These are phyloP conservation scores for Dothideomycetidae sp. DNA, from an alignment of 2,329 filamentous ascomycete genomes.

Conservation along the genomic window DNA sequence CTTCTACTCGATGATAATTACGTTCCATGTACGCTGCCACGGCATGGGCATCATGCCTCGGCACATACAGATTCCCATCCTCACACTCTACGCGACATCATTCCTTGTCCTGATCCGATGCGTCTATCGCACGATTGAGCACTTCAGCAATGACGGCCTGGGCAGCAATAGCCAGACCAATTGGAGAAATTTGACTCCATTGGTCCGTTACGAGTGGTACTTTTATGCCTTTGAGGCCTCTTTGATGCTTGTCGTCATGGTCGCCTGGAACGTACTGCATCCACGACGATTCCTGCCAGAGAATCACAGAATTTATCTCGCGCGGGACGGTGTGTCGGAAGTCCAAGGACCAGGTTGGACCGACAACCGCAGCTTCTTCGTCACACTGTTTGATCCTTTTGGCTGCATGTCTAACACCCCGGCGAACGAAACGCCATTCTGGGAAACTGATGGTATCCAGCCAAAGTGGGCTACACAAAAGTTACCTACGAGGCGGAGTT, in stretches of 20 bases:
- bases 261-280: constrained; percentile 36
- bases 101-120: constrained; percentile 33
- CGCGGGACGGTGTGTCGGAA: constrained; percentile 37
- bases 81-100: constrained; percentile 34
- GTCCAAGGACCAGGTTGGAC: constrained; percentile 12
- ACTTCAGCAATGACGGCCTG: constrained; percentile 24
- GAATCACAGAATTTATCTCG: constrained; percentile 36
- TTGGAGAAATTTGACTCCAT: constrained; percentile 14
- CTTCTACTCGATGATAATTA: constrained; percentile 31
- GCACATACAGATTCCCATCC: constrained; percentile 29
- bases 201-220: constrained; percentile 33
- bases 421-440: constrained; percentile 14
- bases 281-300: constrained; percentile 35
- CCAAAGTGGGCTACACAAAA: no score
- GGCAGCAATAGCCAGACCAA: constrained; percentile 12
- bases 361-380: constrained; percentile 8
- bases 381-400: background rate
- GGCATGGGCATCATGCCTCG: constrained; percentile 25
- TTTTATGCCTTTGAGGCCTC: constrained; percentile 40
- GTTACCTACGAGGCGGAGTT: no score
- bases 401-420: background rate
- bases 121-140: constrained; percentile 38
- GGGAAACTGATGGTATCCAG: constrained; percentile 16
- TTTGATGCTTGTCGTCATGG: constrained; percentile 38
- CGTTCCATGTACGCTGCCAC: constrained; percentile 32